phyloP scores from a whole-genome alignment of 2,329 filamentous ascomycete species.

The Colletotrichum cuscutae region DNA sequence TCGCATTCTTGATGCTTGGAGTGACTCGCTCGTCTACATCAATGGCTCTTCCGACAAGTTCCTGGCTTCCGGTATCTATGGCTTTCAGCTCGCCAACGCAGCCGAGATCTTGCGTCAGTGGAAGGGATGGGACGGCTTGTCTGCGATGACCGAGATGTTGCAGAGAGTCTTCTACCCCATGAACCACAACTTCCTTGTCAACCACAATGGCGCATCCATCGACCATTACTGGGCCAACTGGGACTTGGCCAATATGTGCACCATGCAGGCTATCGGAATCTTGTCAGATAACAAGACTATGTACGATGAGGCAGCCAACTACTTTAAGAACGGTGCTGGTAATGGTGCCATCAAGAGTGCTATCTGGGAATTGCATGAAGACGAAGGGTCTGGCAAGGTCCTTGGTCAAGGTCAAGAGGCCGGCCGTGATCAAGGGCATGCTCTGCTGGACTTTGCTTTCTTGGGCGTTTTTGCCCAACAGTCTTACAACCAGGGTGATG shows the following conservation, averaged over 20 bases:
- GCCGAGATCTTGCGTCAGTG: slow-evolving; percentile 53
- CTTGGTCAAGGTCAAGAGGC: slow-evolving; percentile 53
- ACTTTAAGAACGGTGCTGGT: slow-evolving; percentile 51
- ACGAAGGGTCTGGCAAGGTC: slow-evolving; percentile 41
- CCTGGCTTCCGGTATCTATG: slow-evolving; percentile 55
- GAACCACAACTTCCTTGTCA: slow-evolving; percentile 49
- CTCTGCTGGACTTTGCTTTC: slow-evolving; percentile 50
- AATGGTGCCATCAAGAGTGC: slow-evolving; percentile 49
- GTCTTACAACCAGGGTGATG: slow-evolving; percentile 53
- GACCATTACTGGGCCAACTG: slow-evolving; percentile 56
- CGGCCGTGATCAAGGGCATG: slow-evolving; percentile 57
- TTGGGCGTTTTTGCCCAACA: slow-evolving; percentile 53
- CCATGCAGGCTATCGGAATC: slow-evolving; percentile 52
- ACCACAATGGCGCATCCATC: slow-evolving; percentile 46
- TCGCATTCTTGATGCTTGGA: slow-evolving; percentile 51
- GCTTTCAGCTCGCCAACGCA: slow-evolving; percentile 58
- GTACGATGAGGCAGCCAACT: slow-evolving; percentile 49
- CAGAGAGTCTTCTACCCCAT: slow-evolving; percentile 49
- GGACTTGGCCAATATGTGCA: slow-evolving; percentile 56
- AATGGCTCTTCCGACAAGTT: slow-evolving; percentile 48
- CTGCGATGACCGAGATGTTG: slow-evolving; percentile 44
- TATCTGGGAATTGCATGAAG: slow-evolving; percentile 44
- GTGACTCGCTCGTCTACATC: slow-evolving; percentile 44
- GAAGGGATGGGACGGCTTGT: slow-evolving; percentile 42
- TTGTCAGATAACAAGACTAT: slow-evolving; percentile 54